A percentile compares a stretch with the other conserved stretches of the same genome.
phyloP scores from a whole-genome alignment of 176 grass and related monocot genomes.

The Carex parvula region DNA sequence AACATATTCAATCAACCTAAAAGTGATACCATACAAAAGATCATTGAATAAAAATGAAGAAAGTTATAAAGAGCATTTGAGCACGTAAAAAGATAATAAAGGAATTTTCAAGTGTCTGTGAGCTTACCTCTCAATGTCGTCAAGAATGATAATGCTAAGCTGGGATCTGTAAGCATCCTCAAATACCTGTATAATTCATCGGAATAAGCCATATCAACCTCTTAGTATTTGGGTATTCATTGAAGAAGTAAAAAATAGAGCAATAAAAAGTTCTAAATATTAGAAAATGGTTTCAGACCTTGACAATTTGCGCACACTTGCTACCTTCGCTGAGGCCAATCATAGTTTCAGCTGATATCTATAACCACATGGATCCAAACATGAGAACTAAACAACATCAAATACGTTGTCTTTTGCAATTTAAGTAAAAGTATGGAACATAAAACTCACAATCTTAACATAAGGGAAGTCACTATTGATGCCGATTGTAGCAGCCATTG shows the following conservation, averaged over 20 bases:
- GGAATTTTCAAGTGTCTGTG: not conserved
- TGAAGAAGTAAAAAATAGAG: not conserved
- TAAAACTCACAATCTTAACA: slow-evolving; percentile 86
- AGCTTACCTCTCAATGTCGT: slow-evolving; percentile 70
- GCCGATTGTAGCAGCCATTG: slow-evolving; percentile 70
- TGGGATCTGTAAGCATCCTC: slow-evolving; percentile 99
- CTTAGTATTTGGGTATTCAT: not conserved
- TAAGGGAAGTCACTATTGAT: slow-evolving; percentile 96
- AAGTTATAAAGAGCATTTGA: not conserved
- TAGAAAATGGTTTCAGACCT: slow-evolving; percentile 46
- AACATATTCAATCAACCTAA: slow-evolving; percentile 92
- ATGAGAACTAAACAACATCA: not conserved
- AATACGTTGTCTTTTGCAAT: not conserved
- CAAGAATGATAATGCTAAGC: slow-evolving; percentile 96
- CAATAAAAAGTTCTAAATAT: not conserved
- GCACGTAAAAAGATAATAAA: not conserved
- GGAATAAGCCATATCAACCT: not conserved
- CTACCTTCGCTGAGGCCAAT: slow-evolving; percentile 86
- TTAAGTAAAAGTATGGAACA: not conserved
- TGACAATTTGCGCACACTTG: slow-evolving; percentile 87
- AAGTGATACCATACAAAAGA: slow-evolving; percentile 22
- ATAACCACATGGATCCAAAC: not conserved
- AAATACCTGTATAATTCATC: slow-evolving; percentile 59
- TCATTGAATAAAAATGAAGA: not conserved
- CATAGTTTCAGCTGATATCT: slow-evolving; percentile 98